Evolutionary conservation across 345 rosid genomes (phyloP).

Genomic region (Nasturtium officinale): DNA sequence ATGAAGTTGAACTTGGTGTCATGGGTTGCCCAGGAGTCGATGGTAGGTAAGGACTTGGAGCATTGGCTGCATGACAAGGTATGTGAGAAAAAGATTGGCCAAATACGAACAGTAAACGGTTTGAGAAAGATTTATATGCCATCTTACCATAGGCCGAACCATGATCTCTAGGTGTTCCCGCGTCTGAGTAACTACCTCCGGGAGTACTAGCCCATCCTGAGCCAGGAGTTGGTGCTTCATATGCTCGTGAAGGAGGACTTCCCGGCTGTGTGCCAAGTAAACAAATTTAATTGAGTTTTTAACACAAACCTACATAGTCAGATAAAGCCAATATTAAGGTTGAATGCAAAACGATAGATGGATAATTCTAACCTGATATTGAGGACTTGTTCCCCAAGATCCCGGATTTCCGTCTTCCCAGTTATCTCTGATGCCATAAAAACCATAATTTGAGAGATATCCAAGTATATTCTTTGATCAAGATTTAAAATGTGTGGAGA

Average conservation of each 20-base stretch:
- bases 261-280: constrained; percentile 63
- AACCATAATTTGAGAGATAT: constrained; percentile 14
- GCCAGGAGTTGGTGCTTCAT: constrained; percentile 97
- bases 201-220: constrained; percentile 93
- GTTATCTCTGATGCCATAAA: constrained; percentile 61
- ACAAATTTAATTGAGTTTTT: background rate
- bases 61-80: constrained; percentile 63
- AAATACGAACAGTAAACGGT: background rate
- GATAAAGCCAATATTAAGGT: background rate
- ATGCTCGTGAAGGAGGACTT: constrained; percentile 85
- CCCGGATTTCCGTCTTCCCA: constrained; percentile 98
- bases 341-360: constrained; percentile 3
- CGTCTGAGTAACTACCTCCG: constrained; percentile 84
- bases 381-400: constrained; percentile 89
- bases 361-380: constrained; percentile 66
- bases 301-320: constrained; percentile 7
- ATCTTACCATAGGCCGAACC: constrained; percentile 68
- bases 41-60: constrained; percentile 92
- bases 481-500: background rate
- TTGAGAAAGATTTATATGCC: constrained; percentile 9
- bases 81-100: constrained; percentile 8
- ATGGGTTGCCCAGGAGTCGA: constrained; percentile 93
- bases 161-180: constrained; percentile 91
- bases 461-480: background rate
- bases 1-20: constrained; percentile 83